Evolutionary conservation across 1,284 basidiomycete species (phyloP).

Genomic region (Cutaneotrichosporon dermatis): DNA sequence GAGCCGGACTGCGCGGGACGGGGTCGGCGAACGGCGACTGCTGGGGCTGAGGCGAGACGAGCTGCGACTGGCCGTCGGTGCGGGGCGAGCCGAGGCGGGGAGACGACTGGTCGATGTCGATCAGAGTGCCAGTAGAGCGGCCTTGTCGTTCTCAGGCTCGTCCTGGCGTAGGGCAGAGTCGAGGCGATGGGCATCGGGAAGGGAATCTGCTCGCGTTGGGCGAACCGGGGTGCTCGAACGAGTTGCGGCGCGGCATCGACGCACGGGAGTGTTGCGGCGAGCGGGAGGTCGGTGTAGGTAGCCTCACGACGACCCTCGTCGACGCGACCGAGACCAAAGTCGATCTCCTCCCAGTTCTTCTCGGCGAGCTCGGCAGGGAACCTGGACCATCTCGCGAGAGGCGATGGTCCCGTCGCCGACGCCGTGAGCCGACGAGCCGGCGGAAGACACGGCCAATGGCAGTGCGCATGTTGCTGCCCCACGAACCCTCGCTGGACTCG

Average conservation of each 20-base stretch:
- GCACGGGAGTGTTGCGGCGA: constrained; percentile 5
- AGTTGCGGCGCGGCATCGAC: constrained; percentile 1
- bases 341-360: constrained; percentile 49
- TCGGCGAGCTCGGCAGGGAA: constrained; percentile 14
- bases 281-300: constrained; percentile 20
- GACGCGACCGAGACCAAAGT: constrained; percentile 47
- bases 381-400: constrained; percentile 25
- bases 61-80: constrained; percentile 18
- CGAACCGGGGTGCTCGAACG: constrained; percentile 6
- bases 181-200: constrained; percentile 27
- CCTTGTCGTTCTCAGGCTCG: not conserved
- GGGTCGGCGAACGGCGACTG: not conserved
- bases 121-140: too few species aligned
- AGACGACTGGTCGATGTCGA: constrained; percentile 10
- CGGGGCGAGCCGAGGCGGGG: constrained; percentile 15
- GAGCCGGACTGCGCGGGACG: constrained; percentile 4
- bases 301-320: constrained; percentile 33
- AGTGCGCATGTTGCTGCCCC: constrained; percentile 22
- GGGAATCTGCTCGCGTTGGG: not conserved
- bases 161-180: constrained; percentile 16
- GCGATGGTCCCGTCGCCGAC: constrained; percentile 21
- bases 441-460: constrained; percentile 24
- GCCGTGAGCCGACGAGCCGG: constrained; percentile 13
- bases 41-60: not conserved
- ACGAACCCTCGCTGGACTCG: constrained; percentile 24